These are phyloP conservation scores for Candida glaebosa DNA, from an alignment of 805 yeast species.

Conservation along the genomic window DNA sequence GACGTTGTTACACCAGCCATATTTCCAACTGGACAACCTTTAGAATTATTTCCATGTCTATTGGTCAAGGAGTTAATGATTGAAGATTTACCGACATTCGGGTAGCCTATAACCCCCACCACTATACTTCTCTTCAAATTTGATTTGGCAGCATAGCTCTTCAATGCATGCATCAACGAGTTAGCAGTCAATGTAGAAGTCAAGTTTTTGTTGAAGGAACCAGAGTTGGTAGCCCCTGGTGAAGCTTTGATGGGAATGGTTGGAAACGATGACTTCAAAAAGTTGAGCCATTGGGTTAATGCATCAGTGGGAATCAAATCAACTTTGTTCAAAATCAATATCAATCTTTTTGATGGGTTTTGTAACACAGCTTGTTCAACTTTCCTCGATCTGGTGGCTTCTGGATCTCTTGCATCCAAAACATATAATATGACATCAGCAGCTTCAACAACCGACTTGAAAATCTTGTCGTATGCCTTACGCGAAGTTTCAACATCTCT, in stretches of 20 bases:
- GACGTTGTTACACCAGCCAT: conserved; percentile 97
- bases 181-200: conserved; percentile 69
- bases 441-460: conserved; percentile 88
- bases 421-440: conserved; percentile 90
- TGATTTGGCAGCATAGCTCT: conserved; percentile 78
- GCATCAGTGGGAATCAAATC: conserved; percentile 88
- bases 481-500: conserved; percentile 67
- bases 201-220: conserved; percentile 69
- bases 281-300: conserved; percentile 78
- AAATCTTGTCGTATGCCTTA: conserved; percentile 90
- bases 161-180: conserved; percentile 73
- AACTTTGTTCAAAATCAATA: conserved; percentile 83
- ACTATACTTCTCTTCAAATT: conserved; percentile 84
- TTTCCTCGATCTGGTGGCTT: conserved; percentile 84
- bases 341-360: conserved; percentile 76
- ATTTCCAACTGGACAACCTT: conserved; percentile 94
- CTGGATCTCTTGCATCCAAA: conserved; percentile 97
- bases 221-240: conserved; percentile 64
- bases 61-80: conserved; percentile 85
- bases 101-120: conserved; percentile 96
- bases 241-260: conserved; percentile 86
- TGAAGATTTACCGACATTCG: conserved; percentile 95
- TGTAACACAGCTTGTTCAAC: conserved; percentile 88
- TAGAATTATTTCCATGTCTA: conserved; percentile 68
- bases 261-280: conserved; percentile 80